Base-by-base conservation (phyloP, 495 filamentous ascomycete species). In the Penicillium lividum region DNA sequence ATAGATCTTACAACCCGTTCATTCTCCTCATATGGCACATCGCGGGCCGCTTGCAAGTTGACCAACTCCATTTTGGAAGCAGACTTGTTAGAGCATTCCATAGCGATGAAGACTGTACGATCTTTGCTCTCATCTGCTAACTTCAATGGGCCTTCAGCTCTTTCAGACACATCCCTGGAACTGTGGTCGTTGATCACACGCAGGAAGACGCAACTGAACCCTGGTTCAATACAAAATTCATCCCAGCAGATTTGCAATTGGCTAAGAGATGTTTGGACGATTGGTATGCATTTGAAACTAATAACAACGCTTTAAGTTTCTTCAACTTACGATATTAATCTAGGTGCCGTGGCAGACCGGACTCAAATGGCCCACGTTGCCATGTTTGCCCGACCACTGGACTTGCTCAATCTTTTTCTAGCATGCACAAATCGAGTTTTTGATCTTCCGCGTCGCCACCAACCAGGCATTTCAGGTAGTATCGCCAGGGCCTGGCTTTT, bases 1-100 rank as follows among this genome's bases (percentile, higher is more conserved):
- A 95, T 92, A 89, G 86, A 92, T 54, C 72, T 91, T 9, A 82
- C 88, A 30, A 81, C 82, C 43, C 84, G 92, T 30, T 83, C 83
- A 56, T 77, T 94, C 29, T 87, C 86, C 42, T 86, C 89, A 30
- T 80, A 86, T 43, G 68, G 76, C 3, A 90, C 84, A 10, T 94
- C 89, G 47, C 86, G 94, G 57, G 84, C 89, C 54, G 91, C 94
- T 42, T 93, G 91, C 62, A 81, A 90, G 64, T 73, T 96, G 7
- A 81, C 96, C 68, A 71, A 84, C 49, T 74, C 82, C 25, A 79
- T 97, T 43, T 64, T 97, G 5, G 77, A 85, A 44, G 73, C 73
- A 36, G 77, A 84, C 5, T 72, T 92, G 13, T 68, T 95, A 36
- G 73, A 85, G 8, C 86, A 89, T 58, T 78, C 85, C 31, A 73